Base-by-base conservation (phyloP, 345 rosid species). In the Anacardium occidentale region DNA sequence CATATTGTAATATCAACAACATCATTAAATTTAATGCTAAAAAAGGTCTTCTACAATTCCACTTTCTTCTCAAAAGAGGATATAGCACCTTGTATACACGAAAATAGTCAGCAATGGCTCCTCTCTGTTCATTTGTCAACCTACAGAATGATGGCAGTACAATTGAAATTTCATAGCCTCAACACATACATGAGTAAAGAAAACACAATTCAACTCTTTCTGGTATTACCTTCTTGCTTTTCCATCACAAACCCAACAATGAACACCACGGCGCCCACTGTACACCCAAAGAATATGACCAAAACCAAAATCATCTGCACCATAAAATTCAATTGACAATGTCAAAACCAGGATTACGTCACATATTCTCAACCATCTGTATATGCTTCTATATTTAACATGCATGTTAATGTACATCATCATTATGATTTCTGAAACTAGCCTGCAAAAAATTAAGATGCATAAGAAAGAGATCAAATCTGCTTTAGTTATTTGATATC, bases 231-330 rank as follows among this genome's bases (percentile, higher is more conserved):
- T 88, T 79, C 98, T 88, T 55, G 98, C 98, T 88, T 86, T 90
- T 53, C 85, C 85, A 82, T 94, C 98, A 82, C 95, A 94, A 81
- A 90, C 97, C 99, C 98, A 94, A 80, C 97, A 94, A 68, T 94
- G 98, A 73, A 94, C 98, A 74, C 98, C 98, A 80, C 96, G 96
- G 0, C 98, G 89, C 10, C 98, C 98, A 64, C 98, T 94, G 68
- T 79, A 94, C 67, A 87, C 98, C 98, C 98, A 94, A 63, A 94
- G 97, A 45, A 93, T 85, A 74, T 94, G 97, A 73, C 74, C 82
- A 79, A 94, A 91, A 78, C 98, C 97, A 86, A 91, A 91, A 76
- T 90, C 98, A 83, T 87, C 98, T 90, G 87, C 89, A 77, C 18
- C 47, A 80, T 55, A 32, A 44, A 4, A 57, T 69, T 7, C 12